Base-by-base conservation (phyloP, 225 moss, liverwort and hornwort genomes). In the Ulota crispa region DNA sequence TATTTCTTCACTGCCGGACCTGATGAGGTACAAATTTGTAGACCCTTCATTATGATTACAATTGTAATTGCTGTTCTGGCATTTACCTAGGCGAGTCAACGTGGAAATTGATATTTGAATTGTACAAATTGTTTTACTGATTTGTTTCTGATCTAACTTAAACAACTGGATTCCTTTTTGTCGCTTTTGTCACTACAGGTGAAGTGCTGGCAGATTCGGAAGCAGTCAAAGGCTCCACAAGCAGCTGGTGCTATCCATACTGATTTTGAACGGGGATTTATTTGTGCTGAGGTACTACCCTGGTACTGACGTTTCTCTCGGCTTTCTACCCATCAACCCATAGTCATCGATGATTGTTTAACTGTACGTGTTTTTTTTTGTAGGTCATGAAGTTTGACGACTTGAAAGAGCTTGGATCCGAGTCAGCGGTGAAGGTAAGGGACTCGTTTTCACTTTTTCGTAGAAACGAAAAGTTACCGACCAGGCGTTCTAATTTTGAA, bases 381-480 rank as follows among this genome's bases (percentile, higher is more conserved):
- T 75, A 95, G 95, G 98, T 99, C n/a, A 99, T 99, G 99, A 99
- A 96, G 80, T 96, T 93, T 74, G 96, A 94, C 5, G 99, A 99
- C 73, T 88, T 99, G 54, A 94, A 96, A 83, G 99, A 99, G 81
- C 92, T 93, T 68, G 96, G 92, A 55, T 86, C 87, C 21, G 99
- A 99, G 80, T n/a, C 86, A 82, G 94, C 96, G 16, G 92, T 96
- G 45, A 99, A 99, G 91, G 95, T 95, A 84, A 86, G 57, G 31
- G 47, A 26, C 67, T 72, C 66, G 31, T 34, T 65, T 50, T 20
- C 23, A 43, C 42, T 52, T 67, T 59, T 53, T 63, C 21, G 70
- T 30, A 45, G 31, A 54, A 39, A 57, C 2, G 18, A 62, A 53
- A 9, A 16, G 14, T 50, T 18, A 50, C 50, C 5, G 50, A 50